Base-by-base conservation (phyloP, 192 early-diverging fungal genomes). In the Coemansia sp. region DNA sequence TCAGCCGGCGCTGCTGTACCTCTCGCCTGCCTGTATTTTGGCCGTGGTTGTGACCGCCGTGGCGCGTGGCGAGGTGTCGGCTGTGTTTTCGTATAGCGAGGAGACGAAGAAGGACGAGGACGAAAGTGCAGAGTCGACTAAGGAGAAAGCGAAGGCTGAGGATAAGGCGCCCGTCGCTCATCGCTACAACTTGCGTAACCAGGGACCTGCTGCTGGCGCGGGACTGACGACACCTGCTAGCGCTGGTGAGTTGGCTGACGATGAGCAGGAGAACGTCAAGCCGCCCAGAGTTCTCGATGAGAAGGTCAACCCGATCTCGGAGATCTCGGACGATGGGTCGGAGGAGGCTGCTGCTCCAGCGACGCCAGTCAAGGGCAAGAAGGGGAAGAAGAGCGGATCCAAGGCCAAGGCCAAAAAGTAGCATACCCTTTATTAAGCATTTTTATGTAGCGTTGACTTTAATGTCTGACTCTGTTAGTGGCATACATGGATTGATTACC, bases 1-100 rank as follows among this genome's bases (percentile, higher is more conserved):
- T 6, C 97, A 98, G 87, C 97, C 97, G 5, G 97, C 97, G 7
- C 85, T 99, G 10, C 85, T 99, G 52, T 99, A 99, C 69, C 89
- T 99, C 49, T 98, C 96, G 2, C 97, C 97, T 0, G 97, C 97
- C 2, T 99, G 97, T 72, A 98, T 95, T 62, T 64, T 97, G 7
- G 95, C 95, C 6, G 89, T 91, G 4, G 69, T 97, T 27, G 29
- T 89, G 5, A 89, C 87, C 13, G 93, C 87, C 9, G 60, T 81
- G 31, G 69, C 74, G 22, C 90, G 92, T 44, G 91, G 92, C 66
- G 90, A 94, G 81, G 44, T 94, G 39, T 85, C 79, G 40, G 85
- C 85, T 11, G 74, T 93, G 18, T 89, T 94, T 65, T 81, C 70
- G 5, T 94, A 90, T 62, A 79, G 84, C n/a, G 91, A 94, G 49